phyloP scores from a whole-genome alignment of 306 rosid genomes.

The Dryas alaskensis region DNA sequence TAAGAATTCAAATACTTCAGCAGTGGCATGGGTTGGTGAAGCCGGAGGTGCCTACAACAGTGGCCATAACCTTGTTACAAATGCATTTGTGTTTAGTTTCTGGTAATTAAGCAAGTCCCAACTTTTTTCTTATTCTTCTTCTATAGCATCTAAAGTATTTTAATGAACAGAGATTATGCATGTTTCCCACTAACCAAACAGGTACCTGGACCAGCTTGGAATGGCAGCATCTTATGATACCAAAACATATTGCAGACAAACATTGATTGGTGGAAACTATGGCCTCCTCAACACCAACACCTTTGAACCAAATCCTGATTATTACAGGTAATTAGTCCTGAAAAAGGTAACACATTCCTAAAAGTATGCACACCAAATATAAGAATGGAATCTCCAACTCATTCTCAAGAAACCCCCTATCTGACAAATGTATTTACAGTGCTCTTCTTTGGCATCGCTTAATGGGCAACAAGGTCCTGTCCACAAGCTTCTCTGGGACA shows the following conservation, averaged over 20 bases:
- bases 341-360: no score
- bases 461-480: constrained; percentile 58
- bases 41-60: constrained; percentile 80
- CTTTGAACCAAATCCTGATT: constrained; percentile 66
- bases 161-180: neutral
- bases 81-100: constrained; percentile 69
- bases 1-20: constrained; percentile 36
- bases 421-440: constrained; percentile 32
- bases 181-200: constrained; percentile 12
- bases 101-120: constrained; percentile 28
- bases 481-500: constrained; percentile 51
- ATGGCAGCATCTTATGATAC: constrained; percentile 69
- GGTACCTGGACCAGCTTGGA: constrained; percentile 80
- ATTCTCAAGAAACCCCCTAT: neutral
- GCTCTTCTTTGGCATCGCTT: constrained; percentile 73
- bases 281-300: constrained; percentile 52
- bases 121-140: neutral
- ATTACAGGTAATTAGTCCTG: constrained; percentile 28
- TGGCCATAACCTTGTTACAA: constrained; percentile 62
- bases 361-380: no score
- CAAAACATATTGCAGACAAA: constrained; percentile 66
- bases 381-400: no score
- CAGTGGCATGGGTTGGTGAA: constrained; percentile 75
- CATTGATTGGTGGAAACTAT: constrained; percentile 69
- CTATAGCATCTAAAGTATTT: neutral